Evolutionary conservation across 2,329 filamentous ascomycete species (phyloP), one percentile per base, ranked within the genome.

Genomic region (Tolypocladium pustulatum): DNA sequence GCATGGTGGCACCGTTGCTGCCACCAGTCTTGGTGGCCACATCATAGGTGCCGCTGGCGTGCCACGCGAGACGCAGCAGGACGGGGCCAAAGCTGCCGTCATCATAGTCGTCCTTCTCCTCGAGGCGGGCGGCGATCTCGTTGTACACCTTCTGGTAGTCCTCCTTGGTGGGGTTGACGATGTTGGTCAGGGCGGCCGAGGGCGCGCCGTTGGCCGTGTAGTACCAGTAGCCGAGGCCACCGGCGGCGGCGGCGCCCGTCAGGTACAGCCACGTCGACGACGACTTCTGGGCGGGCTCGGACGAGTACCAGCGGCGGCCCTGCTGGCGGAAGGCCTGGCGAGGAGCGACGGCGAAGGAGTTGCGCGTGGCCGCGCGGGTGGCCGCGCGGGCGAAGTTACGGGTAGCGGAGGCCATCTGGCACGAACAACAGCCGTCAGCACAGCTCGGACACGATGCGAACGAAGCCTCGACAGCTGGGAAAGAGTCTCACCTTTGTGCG

Each of bases 81-180:
- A 97, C 91, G 34, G 93, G 94, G 59, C 91, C 93, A 72, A 95
- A 97, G 78, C 89, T 94, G 66, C 94, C 93, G 73, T 99, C 93
- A 69, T 97, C 93, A 73, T 97, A 97, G 65, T 97, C 88, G 67
- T 94, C 90, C 71, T 96, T 86, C 77, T 97, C 90, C 74, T 94
- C 87, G 58, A 97, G 79, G 61, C 81, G 81, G 69, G 80, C 76
- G 58, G 93, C 92, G 67, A 97, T 86, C 70, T 87, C 87, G 73
- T 97, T 84, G 80, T 97, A 97, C 57, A 97, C 90, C 75, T 90
- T 88, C 81, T 97, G 91, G 81, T 96, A 97, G 76, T 99, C 91
- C 67, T 88, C 86, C 76, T 88, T 85, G 69, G 83, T 88, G 61
- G 91, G 90, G 56, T 78, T 83, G 77, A 93, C 88, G 65, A 83